Base-by-base conservation (phyloP, 2,329 filamentous ascomycete species). In the Cladosporium sp. region DNA sequence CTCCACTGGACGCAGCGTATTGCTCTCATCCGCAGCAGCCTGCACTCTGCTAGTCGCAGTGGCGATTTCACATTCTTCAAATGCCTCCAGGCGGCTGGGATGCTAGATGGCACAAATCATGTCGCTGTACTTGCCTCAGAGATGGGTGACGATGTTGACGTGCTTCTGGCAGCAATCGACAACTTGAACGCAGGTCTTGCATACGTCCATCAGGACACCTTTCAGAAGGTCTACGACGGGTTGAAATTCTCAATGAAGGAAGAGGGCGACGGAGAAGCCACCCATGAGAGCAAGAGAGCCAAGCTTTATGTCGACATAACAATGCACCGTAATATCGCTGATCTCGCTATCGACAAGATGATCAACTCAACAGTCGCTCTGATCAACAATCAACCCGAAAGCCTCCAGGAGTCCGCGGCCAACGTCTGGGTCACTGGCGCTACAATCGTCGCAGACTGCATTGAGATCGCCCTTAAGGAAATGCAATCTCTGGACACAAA, bases 11-110 rank as follows among this genome's bases (percentile, higher is more conserved):
- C 70, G 17, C 76, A 78, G 64, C 71, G 75, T 6, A 65, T 78
- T 44, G 75, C 76, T 7, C 68, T 78, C 0, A 70, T 78, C 32
- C 66, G 75, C 47, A 76, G 78, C 60, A 78, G 76, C 37, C 70
- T 78, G 32, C 75, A 77, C 61, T 66, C 71, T 8, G 75, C 76
- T 15, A 71, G 73, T 58, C 68, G 73, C 20, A 78, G 74, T 40
- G 73, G 73, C 45, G 74, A 77, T 63, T 78, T 75, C 59, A 73
- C 70, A 48, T 78, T 78, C 67, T 78, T 78, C 71, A 78, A 77
- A 58, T 71, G 71, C 1, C 71, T 78, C 20, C 76, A 78, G 65
- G 75, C 73, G 15, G 69, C 74, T 34, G 70, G 71, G 15, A 67
- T 78, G 49, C 67, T 77, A 50, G 74, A 77, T 56, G 75, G 75